Evolutionary conservation across 129 eudicot species (phyloP).

Genomic region (Sambucus nigra): DNA sequence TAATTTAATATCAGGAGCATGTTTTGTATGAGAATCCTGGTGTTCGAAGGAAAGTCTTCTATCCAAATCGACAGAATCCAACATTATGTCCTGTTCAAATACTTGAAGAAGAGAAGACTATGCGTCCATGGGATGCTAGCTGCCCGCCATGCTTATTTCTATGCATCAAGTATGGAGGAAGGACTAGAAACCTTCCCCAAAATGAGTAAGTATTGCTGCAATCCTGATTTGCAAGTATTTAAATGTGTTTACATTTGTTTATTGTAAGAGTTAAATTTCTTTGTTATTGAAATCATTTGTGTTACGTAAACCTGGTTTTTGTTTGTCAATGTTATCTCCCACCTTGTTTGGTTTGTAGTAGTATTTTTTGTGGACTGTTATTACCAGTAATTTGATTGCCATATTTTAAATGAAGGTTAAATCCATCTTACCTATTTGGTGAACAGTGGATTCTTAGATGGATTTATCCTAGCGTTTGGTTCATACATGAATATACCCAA

Average conservation of each 20-base stretch:
- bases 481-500: too few relatives aligned
- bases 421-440: too few relatives aligned
- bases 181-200: constrained; percentile 31
- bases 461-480: too few relatives aligned
- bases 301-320: not conserved
- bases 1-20: constrained; percentile 24
- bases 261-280: not conserved
- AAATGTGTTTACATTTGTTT: not conserved
- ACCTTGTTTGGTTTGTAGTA: too few relatives aligned
- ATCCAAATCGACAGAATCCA: constrained; percentile 25
- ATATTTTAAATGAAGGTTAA: too few relatives aligned
- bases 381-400: too few relatives aligned
- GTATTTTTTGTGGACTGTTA: too few relatives aligned
- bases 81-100: constrained; percentile 31
- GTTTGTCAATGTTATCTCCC: not conserved
- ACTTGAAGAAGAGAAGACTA: constrained; percentile 25
- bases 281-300: not conserved
- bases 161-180: constrained; percentile 35
- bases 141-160: constrained; percentile 33
- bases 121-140: constrained; percentile 29
- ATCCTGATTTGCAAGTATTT: too few relatives aligned
- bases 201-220: constrained; percentile 16
- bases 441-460: too few relatives aligned
- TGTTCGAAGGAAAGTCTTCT: constrained; percentile 22
- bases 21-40: constrained; percentile 35